A percentile compares a stretch with the other conserved stretches of the same genome.
Conservation (phyloP, 2,329 filamentous ascomycete genomes). For the Trichophyton equinum region DNA sequence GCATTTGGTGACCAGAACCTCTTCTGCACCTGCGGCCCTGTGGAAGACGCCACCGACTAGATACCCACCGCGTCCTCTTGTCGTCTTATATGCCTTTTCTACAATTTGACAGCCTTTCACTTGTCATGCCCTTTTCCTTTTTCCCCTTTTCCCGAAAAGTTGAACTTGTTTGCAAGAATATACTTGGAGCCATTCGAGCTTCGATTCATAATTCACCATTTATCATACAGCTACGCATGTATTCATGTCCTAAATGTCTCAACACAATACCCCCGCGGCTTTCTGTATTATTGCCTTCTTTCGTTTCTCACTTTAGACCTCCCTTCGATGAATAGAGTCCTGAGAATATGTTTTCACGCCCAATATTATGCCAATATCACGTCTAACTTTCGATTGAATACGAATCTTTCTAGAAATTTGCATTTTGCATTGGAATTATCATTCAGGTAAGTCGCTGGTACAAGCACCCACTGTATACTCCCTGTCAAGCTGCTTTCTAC, state of each 20-base stretch:
- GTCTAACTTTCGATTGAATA: not conserved
- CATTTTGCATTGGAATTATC: too few relatives aligned
- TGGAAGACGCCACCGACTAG: slow-evolving; percentile 41
- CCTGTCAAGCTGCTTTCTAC: too few relatives aligned
- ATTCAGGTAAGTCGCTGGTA: too few relatives aligned
- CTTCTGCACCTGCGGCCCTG: slow-evolving; percentile 86
- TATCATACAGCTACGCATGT: not conserved
- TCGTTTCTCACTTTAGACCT: not conserved
- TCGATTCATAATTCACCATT: not conserved
- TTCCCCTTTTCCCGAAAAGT: not conserved
- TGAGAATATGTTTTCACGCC: not conserved
- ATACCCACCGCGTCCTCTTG: not conserved
- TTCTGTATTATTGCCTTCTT: not conserved
- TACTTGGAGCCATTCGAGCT: not conserved
- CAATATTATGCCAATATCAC: not conserved
- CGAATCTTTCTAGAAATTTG: not conserved
- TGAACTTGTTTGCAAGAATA: not conserved
- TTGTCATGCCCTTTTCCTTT: not conserved
- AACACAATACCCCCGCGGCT: not conserved
- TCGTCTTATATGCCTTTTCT: not conserved
- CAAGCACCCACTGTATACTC: too few relatives aligned
- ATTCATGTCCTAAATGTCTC: not conserved
- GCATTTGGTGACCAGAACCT: slow-evolving; percentile 85
- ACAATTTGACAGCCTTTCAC: not conserved
- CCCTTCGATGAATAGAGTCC: not conserved